Evolutionary conservation across 257 asterid genomes (phyloP).

Genomic region (Fraxinus anomala): DNA sequence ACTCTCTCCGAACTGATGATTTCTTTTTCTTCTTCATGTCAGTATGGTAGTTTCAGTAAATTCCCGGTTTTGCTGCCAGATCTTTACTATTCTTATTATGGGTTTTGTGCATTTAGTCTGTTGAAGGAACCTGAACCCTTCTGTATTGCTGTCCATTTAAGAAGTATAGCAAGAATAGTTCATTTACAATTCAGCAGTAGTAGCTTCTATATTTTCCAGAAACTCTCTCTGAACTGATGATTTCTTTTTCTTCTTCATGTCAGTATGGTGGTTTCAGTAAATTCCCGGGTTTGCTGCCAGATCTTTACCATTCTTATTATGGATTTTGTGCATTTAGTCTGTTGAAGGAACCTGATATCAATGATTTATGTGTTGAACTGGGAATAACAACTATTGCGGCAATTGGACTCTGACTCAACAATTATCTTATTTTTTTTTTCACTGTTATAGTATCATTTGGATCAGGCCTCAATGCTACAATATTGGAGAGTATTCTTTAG

Average conservation of each 20-base stretch:
- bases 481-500: not conserved
- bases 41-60: conserved; percentile 97
- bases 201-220: not conserved
- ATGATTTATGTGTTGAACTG: conserved; percentile 56
- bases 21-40: conserved; percentile 34
- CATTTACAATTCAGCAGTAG: not conserved
- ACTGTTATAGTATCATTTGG: not conserved
- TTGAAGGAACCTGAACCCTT: conserved; percentile 55
- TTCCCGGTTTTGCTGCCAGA: conserved; percentile 78
- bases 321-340: conserved; percentile 87
- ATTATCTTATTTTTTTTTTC: not conserved
- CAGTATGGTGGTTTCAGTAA: conserved; percentile 98
- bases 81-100: conserved; percentile 84
- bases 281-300: conserved; percentile 72
- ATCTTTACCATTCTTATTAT: conserved; percentile 84
- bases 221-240: not conserved
- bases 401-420: conserved; percentile 39
- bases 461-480: not conserved
- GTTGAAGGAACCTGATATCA: conserved; percentile 67
- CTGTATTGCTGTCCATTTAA: conserved; percentile 7
- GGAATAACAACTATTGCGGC: conserved; percentile 63
- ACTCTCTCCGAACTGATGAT: not conserved
- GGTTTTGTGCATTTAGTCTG: conserved; percentile 81
- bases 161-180: not conserved
- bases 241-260: conserved; percentile 28